Base-by-base conservation (phyloP, 345 rosid genomes). In the Aurinia saxatilis region DNA sequence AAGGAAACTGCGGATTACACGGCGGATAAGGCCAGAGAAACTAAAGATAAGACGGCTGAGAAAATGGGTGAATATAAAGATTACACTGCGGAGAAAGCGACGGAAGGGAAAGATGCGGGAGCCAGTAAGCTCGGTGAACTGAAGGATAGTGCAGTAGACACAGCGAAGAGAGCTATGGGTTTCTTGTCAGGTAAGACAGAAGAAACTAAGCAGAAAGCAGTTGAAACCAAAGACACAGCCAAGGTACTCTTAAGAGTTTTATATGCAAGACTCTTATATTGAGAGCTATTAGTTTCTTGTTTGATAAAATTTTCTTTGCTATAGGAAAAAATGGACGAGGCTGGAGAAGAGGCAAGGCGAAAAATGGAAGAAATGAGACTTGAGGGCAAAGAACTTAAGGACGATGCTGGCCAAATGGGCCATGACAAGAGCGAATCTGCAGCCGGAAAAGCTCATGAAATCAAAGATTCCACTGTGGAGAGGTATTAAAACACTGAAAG, bases 291-390 rank as follows among this genome's bases (percentile, higher is more conserved):
- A n/a, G n/a, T n/a, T n/a, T n/a, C n/a, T 33, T 86, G 35, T 45
- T 77, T 0, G 74, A 70, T 19, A 76, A 66, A 17, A 13, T 14
- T 18, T 13, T 7, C 0, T 40, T 1, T 18, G 39, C 35, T 31
- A 34, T 29, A 73, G 77, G 91, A 81, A 17, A 82, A 77, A 16
- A 10, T 80, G 62, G 49, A 67, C 17, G 84, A 82, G 68, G 60
- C 83, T 0, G 76, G 74, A 42, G 95, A 82, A 60, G 86, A 67
- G 38, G 69, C 90, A 0, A 70, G 85, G 48, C 19, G 61, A 5
- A 79, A 80, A 39, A 77, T 84, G 80, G 90, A 81, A 50, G 88
- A 82, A 29, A 44, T 84, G 80, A 78, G 44, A 61, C 42, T 80
- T 34, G 66, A 60, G 66, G 84, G 55, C 3, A 55, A 78, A 30